Evolutionary conservation across 2,329 filamentous ascomycete species (phyloP).

Genomic region (Venturia effusa): DNA sequence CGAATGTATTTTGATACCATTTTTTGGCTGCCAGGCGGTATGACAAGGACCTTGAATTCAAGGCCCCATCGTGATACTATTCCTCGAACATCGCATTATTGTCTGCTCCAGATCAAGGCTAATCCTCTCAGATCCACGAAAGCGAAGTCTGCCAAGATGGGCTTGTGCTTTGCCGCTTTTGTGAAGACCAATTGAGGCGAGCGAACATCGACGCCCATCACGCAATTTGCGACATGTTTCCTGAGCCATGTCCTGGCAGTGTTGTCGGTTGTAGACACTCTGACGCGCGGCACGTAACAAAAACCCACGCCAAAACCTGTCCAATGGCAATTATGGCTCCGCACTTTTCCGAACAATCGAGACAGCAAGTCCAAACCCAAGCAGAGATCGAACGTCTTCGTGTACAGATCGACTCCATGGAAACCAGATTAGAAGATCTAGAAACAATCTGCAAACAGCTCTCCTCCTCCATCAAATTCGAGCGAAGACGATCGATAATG

Average conservation of each 20-base stretch:
- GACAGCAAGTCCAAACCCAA: constrained; percentile 33
- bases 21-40: neutral
- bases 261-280: constrained; percentile 32
- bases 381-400: constrained; percentile 16
- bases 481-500: constrained; percentile 1
- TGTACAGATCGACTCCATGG: neutral
- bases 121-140: constrained; percentile 26
- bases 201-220: constrained; percentile 31
- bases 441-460: constrained; percentile 7
- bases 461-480: constrained; percentile 1
- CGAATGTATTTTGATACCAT: neutral
- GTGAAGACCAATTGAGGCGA: constrained; percentile 29
- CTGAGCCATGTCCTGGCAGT: constrained; percentile 32
- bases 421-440: constrained; percentile 6
- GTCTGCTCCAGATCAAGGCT: constrained; percentile 17
- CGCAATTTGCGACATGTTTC: constrained; percentile 30
- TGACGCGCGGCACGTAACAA: constrained; percentile 28
- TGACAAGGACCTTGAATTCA: neutral
- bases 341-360: constrained; percentile 31
- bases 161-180: constrained; percentile 32
- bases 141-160: constrained; percentile 41
- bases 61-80: neutral
- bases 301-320: constrained; percentile 30
- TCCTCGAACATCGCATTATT: neutral
- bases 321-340: constrained; percentile 37